Evolutionary conservation across 73 alveolate species (phyloP), one percentile per base, ranked within the genome.

Genomic region (Durusdinium trenchii): DNA sequence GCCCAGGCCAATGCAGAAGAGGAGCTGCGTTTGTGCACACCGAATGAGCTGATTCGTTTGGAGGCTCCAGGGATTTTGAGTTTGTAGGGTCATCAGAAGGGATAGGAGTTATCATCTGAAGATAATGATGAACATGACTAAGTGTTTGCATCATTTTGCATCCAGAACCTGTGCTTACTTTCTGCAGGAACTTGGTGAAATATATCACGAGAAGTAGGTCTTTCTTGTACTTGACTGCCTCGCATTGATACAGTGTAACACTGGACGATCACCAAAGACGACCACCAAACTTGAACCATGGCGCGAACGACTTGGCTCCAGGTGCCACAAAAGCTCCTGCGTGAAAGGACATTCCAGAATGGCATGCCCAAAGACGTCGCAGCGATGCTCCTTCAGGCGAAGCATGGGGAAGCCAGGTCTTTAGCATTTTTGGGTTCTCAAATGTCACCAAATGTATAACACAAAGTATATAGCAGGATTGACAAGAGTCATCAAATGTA

Each of bases 291-390:
- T 12, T 57, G 23, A 57, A 57, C 69, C 12, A 16, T 57, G 32
- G 69, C 23, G 42, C 48, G 48, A 69, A 1, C 35, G 54, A 40
- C 86, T 40, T n/a, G n/a, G n/a, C n/a, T 6, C 62, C 69, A 81
- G 96, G 96, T 90, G 86, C 96, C 96, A 7, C 96, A 90, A 71
- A 90, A 67, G 96, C 61, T 90, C 35, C 86, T 90, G 75, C 48
- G 60, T 30, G 96, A 90, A 6, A 38, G 52, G 36, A 51, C 32
- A 43, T 67, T 64, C 54, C 79, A 75, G n/a, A 36, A 38, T 75
- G 86, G 54, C 86, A 43, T 90, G 54, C 76, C 96, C 61, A 90
- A 90, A 60, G 96, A 90, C 47, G 42, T 62, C 73, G 96, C 96
- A 46, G 75, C 69, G 7, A 90, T 90, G 96, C 86, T 90, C n/a